These are phyloP conservation scores for Ogataea hybrid DNA, from an alignment of 1,139 yeast species.

Conservation along the genomic window DNA sequence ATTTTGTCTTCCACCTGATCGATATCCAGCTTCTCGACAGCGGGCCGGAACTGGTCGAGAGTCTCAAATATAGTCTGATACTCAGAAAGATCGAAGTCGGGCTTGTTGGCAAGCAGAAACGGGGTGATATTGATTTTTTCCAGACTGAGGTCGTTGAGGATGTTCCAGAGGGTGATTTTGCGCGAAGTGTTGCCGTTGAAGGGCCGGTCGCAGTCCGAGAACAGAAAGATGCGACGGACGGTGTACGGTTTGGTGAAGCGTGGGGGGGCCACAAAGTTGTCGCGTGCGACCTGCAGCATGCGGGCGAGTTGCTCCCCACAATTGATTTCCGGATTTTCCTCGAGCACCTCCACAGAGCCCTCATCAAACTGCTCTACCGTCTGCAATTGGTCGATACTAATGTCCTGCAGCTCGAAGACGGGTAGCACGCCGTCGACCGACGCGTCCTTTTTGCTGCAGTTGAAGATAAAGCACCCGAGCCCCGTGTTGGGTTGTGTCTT, in stretches of 20 bases:
- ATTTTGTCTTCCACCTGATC: conserved; percentile 49
- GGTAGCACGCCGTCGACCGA: conserved; percentile 33
- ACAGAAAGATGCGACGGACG: conserved; percentile 46
- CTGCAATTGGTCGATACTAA: conserved; percentile 41
- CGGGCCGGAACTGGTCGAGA: conserved; percentile 17
- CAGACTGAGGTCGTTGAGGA: conserved; percentile 59
- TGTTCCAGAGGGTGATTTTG: conserved; percentile 48
- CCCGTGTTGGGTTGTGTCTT: conserved; percentile 64
- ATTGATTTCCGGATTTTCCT: conserved; percentile 13
- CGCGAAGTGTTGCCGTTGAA: conserved; percentile 34
- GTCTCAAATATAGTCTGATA: conserved; percentile 46
- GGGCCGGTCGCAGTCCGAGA: conserved; percentile 62
- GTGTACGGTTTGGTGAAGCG: conserved; percentile 36
- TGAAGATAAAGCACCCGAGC: conserved; percentile 62
- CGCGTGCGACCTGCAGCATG: conserved; percentile 36
- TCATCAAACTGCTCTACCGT: conserved; percentile 37
- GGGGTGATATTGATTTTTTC: conserved; percentile 58
- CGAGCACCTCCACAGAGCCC: conserved; percentile 22
- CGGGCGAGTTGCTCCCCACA: conserved; percentile 28
- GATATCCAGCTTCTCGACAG: conserved; percentile 42
- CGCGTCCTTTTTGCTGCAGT: conserved; percentile 34
- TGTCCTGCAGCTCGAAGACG: conserved; percentile 38
- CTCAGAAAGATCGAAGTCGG: conserved; percentile 47
- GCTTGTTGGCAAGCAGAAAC: conserved; percentile 48
- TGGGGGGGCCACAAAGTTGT: conserved; percentile 35